Evolutionary conservation across 352 stramenopile genomes (phyloP).

Genomic region (Plasmopara muralis): DNA sequence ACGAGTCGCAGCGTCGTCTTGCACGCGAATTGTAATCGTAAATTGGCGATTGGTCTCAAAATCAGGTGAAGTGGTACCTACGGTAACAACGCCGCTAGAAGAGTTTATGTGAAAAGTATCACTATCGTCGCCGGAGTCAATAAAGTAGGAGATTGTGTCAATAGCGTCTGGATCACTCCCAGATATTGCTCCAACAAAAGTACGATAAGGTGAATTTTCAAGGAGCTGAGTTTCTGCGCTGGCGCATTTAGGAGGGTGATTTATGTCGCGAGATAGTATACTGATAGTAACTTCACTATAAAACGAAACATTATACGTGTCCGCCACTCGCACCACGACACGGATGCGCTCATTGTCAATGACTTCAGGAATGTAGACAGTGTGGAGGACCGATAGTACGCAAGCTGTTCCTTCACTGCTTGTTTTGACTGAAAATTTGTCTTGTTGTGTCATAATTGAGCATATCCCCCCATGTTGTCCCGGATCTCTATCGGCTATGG

Average conservation of each 20-base stretch:
- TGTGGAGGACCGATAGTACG: constrained; percentile 13
- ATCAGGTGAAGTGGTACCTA: constrained; percentile 36
- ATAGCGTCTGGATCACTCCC: constrained; percentile 36
- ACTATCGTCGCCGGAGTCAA: constrained; percentile 28
- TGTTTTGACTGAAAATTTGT: constrained; percentile 25
- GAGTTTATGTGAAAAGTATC: constrained; percentile 46
- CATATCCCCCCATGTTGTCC: constrained; percentile 38
- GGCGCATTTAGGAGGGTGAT: constrained; percentile 39
- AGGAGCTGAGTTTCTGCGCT: constrained; percentile 23
- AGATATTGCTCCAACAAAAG: constrained; percentile 21
- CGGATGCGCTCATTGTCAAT: constrained; percentile 5
- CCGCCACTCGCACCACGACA: constrained; percentile 25
- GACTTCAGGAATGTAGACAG: constrained; percentile 13
- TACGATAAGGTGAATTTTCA: constrained; percentile 34
- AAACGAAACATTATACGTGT: constrained; percentile 25
- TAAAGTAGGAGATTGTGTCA: constrained; percentile 31
- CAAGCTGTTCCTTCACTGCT: constrained; percentile 15
- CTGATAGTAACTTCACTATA: constrained; percentile 38
- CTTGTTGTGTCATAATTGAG: constrained; percentile 25
- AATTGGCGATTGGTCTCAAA: constrained; percentile 34
- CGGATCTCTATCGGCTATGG: constrained; percentile 39
- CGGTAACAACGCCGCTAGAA: constrained; percentile 31
- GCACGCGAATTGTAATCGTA: constrained; percentile 34
- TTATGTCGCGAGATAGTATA: constrained; percentile 40
- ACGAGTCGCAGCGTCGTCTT: constrained; percentile 36